Base-by-base conservation (phyloP, 139 green algal species). In the Asterochloris sp. region DNA sequence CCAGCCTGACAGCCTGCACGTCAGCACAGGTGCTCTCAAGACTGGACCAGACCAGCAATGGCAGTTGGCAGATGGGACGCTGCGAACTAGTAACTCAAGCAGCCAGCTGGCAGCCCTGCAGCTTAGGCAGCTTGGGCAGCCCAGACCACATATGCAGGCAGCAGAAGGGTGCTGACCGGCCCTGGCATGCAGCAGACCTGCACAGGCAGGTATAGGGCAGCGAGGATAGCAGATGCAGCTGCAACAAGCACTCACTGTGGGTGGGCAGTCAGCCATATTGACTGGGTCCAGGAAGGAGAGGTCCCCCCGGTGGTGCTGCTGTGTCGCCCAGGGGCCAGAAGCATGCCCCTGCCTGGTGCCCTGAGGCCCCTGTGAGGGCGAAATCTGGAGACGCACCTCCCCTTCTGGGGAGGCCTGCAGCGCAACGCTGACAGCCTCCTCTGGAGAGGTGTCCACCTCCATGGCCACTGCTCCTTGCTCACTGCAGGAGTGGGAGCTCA, bases 1-100 rank as follows among this genome's bases (percentile, higher is more conserved):
- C 92, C 68, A 90, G 80, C 13, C 67, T 62, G 19, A 96, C 79
- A 14, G 82, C 88, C 79, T 83, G 38, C 38, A 54, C 38, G 2
- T 54, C 38, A 54, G 38, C 38, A 54, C 38, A 28, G 13, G 16
- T 26, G 8, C 29, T 76, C 69, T 29, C 69, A 27, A n/a, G 17
- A 54, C 19, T 17, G 19, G 0, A 29, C 69, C 69, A 76, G 29
- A 76, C n/a, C 38, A 54, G 38, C 38, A 54, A 54, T 54, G 38
- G 38, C 38, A 54, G 67, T 24, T 73, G 67, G 67, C 67, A 12
- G n/a, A n/a, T n/a, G n/a, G 67, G 67, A 73, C 8, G 2, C 67
- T 54, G 38, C 38, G 38, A 2, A 54, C 6, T 54, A 54, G 38
- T 54, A 54, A 6, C 38, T 54, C 6, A 54, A 54, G 38, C 6